These are phyloP conservation scores for Chrysanthemum makinoi DNA, from an alignment of 129 eudicot species.

Conservation along the genomic window DNA sequence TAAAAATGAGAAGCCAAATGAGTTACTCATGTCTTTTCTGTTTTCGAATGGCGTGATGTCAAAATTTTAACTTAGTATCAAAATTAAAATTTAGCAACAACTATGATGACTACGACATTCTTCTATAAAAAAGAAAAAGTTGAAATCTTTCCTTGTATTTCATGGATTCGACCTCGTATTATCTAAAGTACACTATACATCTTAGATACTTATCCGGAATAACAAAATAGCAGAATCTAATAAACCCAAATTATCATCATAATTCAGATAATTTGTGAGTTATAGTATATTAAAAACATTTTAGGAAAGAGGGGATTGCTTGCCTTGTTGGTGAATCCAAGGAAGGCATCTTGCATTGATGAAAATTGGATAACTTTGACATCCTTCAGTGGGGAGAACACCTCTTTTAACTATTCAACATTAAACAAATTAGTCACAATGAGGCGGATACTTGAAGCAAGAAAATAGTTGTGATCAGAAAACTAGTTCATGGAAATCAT, in stretches of 20 bases:
- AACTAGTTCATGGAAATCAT: not conserved
- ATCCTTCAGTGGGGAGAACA: slow-evolving; percentile 62
- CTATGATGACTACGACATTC: not conserved
- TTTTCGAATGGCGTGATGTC: not conserved
- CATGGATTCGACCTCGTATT: not conserved
- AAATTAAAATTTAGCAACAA: not conserved
- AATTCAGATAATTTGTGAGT: not conserved
- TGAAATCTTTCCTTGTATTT: not conserved
- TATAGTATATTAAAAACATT: too few relatives aligned
- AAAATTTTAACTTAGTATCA: not conserved
- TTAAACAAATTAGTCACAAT: slow-evolving; percentile 16
- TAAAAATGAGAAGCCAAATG: too few relatives aligned
- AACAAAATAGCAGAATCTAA: not conserved
- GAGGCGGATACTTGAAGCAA: not conserved
- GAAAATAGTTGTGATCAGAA: not conserved
- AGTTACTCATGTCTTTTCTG: too few relatives aligned
- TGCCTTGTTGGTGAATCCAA: slow-evolving; percentile 82
- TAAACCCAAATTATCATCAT: not conserved
- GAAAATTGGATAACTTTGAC: slow-evolving; percentile 93
- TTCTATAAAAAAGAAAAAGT: not conserved
- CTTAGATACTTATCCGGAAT: not conserved
- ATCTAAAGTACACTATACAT: not conserved
- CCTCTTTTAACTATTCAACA: slow-evolving; percentile 51
- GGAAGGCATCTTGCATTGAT: slow-evolving; percentile 87
- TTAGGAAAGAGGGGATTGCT: slow-evolving; percentile 8